These are phyloP conservation scores for Corynascus novoguineensis DNA, from an alignment of 495 filamentous ascomycete species.

Conservation along the genomic window DNA sequence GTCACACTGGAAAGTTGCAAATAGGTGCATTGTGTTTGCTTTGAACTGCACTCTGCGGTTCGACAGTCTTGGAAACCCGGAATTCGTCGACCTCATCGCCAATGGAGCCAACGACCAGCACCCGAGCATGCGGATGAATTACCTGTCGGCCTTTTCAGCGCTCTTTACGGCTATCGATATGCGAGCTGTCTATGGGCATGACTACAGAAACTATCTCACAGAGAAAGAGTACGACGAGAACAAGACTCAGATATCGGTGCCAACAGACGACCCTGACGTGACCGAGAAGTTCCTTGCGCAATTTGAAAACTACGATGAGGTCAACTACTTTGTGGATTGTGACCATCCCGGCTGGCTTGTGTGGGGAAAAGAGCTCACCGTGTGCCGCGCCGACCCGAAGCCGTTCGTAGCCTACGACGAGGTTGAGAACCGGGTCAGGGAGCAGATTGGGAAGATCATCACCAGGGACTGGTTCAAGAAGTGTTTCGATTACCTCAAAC, in stretches of 20 bases:
- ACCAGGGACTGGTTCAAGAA: slow-evolving; percentile 79
- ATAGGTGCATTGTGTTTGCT: slow-evolving; percentile 79
- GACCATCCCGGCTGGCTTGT: slow-evolving; percentile 97
- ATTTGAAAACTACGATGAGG: slow-evolving; percentile 68
- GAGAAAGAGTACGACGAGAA: slow-evolving; percentile 69
- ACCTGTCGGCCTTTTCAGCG: slow-evolving; percentile 70
- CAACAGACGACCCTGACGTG: slow-evolving; percentile 65
- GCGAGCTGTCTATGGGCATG: slow-evolving; percentile 77
- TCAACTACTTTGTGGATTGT: slow-evolving; percentile 82
- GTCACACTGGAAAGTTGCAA: slow-evolving; percentile 95
- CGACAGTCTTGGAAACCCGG: slow-evolving; percentile 72
- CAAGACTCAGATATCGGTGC: slow-evolving; percentile 66
- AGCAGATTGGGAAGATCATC: slow-evolving; percentile 73
- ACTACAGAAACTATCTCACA: slow-evolving; percentile 75
- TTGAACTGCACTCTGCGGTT: slow-evolving; percentile 84
- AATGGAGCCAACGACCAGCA: slow-evolving; percentile 84
- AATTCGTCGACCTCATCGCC: slow-evolving; percentile 78
- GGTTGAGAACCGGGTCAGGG: slow-evolving; percentile 66
- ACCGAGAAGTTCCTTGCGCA: slow-evolving; percentile 69
- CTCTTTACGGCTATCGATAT: slow-evolving; percentile 80
- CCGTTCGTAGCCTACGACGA: slow-evolving; percentile 77
- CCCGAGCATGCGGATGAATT: slow-evolving; percentile 75
- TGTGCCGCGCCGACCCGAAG: slow-evolving; percentile 61
- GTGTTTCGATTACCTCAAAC: slow-evolving; percentile 90
- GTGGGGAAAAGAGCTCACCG: slow-evolving; percentile 81